These are phyloP conservation scores for Gossypium ekmanianum DNA, from an alignment of 345 rosid genomes.

Conservation along the genomic window DNA sequence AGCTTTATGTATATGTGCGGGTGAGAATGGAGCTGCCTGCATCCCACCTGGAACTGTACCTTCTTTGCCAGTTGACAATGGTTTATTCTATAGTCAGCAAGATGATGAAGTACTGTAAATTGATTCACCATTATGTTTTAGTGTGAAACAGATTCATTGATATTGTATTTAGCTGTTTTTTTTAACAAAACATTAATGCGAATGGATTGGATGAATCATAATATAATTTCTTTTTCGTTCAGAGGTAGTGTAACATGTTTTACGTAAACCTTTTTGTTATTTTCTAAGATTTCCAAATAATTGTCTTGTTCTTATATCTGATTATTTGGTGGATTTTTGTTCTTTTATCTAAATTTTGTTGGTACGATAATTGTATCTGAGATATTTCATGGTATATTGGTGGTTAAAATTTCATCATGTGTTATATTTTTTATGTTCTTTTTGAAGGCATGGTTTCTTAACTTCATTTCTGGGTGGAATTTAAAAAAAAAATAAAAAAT, in stretches of 20 bases:
- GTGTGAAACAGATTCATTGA: not conserved
- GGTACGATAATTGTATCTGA: too few relatives aligned
- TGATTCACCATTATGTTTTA: not conserved
- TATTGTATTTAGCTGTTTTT: not conserved
- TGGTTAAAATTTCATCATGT: too few relatives aligned
- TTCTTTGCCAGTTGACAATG: conserved; percentile 62
- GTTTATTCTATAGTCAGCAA: conserved; percentile 50
- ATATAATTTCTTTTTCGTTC: not conserved
- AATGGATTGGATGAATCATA: not conserved
- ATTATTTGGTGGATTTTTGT: not conserved
- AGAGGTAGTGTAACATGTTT: not conserved
- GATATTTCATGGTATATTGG: too few relatives aligned
- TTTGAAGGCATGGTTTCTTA: too few relatives aligned
- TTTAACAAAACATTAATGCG: not conserved
- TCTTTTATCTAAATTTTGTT: not conserved
- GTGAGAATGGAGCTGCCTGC: conserved; percentile 86
- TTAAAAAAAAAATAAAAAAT: too few relatives aligned
- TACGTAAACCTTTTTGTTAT: not conserved
- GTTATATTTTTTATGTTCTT: too few relatives aligned
- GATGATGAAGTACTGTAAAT: conserved; percentile 69
- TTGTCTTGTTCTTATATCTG: not conserved
- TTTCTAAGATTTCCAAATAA: not conserved
- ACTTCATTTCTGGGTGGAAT: too few relatives aligned
- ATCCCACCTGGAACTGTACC: conserved; percentile 96
- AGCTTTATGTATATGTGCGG: conserved; percentile 90